These are phyloP conservation scores for Oxytropis ochrocephala DNA, from an alignment of 306 rosid species.

Conservation along the genomic window DNA sequence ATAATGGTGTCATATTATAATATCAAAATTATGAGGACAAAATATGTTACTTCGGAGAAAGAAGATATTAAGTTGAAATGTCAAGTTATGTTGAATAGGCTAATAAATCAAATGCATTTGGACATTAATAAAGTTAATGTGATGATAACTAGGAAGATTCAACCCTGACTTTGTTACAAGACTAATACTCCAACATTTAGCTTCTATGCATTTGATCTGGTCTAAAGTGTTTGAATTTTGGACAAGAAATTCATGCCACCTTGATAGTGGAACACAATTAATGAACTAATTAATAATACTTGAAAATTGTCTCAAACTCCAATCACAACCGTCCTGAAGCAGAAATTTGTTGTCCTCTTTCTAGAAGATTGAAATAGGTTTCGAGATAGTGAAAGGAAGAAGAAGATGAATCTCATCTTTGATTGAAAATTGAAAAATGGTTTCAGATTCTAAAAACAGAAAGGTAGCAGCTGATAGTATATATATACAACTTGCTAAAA, in stretches of 20 bases:
- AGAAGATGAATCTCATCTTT: no score
- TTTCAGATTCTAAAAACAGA: no score
- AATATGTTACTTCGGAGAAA: slow-evolving; percentile 28
- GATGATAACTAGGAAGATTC: slow-evolving; percentile 20
- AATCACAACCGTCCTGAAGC: no score
- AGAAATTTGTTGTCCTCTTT: no score
- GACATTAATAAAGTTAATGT: neutral
- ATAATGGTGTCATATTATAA: slow-evolving; percentile 14
- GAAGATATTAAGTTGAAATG: slow-evolving; percentile 19
- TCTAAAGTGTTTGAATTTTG: neutral
- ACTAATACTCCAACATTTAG: neutral
- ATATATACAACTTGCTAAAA: no score
- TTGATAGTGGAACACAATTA: no score
- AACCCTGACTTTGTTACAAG: neutral
- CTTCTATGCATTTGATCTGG: neutral
- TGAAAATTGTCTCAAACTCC: no score
- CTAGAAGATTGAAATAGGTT: no score
- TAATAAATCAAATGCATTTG: slow-evolving; percentile 10
- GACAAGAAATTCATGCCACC: neutral
- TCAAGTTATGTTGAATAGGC: neutral
- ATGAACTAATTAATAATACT: no score
- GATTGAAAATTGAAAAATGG: no score
- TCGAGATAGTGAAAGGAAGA: no score
- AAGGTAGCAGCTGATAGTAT: no score
- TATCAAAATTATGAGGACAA: slow-evolving; percentile 14